phyloP scores from a whole-genome alignment of 805 yeast genomes.

The Allodekkera sacchari region DNA sequence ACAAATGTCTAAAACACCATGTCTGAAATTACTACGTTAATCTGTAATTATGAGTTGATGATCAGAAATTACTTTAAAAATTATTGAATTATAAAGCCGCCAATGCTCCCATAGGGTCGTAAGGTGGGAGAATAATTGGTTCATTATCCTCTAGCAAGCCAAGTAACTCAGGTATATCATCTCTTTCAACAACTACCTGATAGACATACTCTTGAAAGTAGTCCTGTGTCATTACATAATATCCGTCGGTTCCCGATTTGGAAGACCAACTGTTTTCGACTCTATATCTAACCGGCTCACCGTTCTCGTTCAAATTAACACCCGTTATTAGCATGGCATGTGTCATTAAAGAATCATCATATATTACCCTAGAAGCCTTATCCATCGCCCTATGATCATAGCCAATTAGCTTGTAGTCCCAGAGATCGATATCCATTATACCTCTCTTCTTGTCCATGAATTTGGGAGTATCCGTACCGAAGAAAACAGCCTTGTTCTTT shows the following conservation, averaged over 20 bases:
- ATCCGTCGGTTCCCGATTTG: constrained; percentile 58
- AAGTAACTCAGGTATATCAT: constrained; percentile 28
- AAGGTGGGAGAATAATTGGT: constrained; percentile 54
- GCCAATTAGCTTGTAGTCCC: constrained; percentile 52
- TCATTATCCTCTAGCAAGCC: constrained; percentile 31
- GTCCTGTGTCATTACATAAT: constrained; percentile 62
- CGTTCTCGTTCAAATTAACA: constrained; percentile 60
- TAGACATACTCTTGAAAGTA: constrained; percentile 69
- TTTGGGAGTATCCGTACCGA: constrained; percentile 84
- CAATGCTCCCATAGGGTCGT: constrained; percentile 76
- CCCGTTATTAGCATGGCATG: constrained; percentile 86
- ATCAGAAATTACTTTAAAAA: too few relatives aligned
- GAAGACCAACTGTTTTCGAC: constrained; percentile 78
- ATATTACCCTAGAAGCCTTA: constrained; percentile 62
- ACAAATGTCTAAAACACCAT: too few relatives aligned
- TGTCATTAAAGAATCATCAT: constrained; percentile 72
- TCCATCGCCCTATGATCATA: constrained; percentile 37
- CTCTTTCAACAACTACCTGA: constrained; percentile 55
- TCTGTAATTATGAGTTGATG: too few relatives aligned
- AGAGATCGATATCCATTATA: constrained; percentile 61
- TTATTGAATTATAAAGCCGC: too few relatives aligned
- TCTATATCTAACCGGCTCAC: constrained; percentile 57
- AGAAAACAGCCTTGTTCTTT: constrained; percentile 71
- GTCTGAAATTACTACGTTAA: too few relatives aligned
- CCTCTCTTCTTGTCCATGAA: constrained; percentile 57